A percentile compares a stretch with the other conserved stretches of the same genome.
Evolutionary conservation across 2,329 filamentous ascomycete species (phyloP).

Genomic region (Raffaelea albimanens): DNA sequence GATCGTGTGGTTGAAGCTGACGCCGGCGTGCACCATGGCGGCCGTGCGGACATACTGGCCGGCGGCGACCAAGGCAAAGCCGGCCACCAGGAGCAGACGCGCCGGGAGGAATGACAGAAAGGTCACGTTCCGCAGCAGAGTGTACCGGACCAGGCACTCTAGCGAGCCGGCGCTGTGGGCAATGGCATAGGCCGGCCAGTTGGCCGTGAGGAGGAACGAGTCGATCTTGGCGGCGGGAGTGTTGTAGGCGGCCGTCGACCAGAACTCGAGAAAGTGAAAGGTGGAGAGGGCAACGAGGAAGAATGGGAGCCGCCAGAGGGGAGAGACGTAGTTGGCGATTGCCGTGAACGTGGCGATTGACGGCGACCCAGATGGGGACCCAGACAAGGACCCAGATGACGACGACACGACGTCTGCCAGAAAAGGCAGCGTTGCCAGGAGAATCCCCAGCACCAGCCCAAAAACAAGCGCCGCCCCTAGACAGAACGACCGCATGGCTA

Average conservation of each 20-base stretch:
- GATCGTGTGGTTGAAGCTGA: conserved; percentile 85
- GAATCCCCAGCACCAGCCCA: conserved; percentile 14
- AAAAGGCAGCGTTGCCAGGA: conserved; percentile 3
- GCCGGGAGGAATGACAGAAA: conserved; percentile 10
- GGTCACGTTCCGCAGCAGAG: conserved; percentile 40
- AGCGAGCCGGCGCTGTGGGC: conserved; percentile 67
- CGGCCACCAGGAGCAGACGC: neutral
- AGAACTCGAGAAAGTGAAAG: conserved; percentile 97
- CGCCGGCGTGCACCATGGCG: conserved; percentile 83
- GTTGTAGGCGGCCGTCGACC: conserved; percentile 78
- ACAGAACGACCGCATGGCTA: conserved; percentile 46
- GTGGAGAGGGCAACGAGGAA: conserved; percentile 60
- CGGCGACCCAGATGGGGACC: neutral
- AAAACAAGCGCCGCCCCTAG: conserved; percentile 36
- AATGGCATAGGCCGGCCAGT: conserved; percentile 75
- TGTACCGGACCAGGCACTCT: conserved; percentile 58
- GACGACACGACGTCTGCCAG: conserved; percentile 22
- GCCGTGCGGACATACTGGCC: conserved; percentile 70
- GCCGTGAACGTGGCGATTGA: no score
- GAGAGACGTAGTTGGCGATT: no score
- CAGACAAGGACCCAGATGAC: conserved; percentile 19
- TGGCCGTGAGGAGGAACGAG: conserved; percentile 75
- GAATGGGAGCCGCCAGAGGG: conserved; percentile 53
- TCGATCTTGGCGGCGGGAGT: conserved; percentile 60
- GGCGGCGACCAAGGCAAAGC: conserved; percentile 53